Percentiles rank a stretch among this genome's conserved stretches.
Evolutionary conservation across 2,329 filamentous ascomycete species (phyloP).

Genomic region (Paraphaeosphaeria sporulosa): DNA sequence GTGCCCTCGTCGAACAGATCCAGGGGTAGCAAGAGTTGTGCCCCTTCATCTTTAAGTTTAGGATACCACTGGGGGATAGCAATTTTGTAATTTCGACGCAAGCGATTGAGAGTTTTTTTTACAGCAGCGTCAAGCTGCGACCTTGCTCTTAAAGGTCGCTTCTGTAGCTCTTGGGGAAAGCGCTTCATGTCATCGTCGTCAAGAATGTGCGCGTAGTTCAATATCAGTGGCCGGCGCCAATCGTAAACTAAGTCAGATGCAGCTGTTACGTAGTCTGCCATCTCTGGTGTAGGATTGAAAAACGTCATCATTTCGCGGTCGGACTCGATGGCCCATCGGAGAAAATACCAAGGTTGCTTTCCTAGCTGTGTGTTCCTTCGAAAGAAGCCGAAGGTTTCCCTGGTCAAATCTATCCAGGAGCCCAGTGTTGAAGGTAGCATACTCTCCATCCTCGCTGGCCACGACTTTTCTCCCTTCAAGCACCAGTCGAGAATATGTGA

Average conservation of each 20-base stretch:
- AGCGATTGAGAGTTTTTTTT: background rate
- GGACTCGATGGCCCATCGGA: background rate
- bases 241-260: background rate
- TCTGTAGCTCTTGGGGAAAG: background rate
- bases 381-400: background rate
- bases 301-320: background rate
- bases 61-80: background rate
- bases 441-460: background rate
- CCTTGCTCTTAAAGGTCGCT: background rate
- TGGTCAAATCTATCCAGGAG: background rate
- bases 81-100: background rate
- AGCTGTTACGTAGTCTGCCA: background rate
- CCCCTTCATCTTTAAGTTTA: background rate
- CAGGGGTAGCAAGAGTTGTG: background rate
- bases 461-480: background rate
- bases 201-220: background rate
- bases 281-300: background rate
- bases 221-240: background rate
- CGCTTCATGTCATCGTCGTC: background rate
- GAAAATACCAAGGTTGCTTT: background rate
- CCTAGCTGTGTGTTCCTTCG: background rate
- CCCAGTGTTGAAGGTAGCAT: background rate
- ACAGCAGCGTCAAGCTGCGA: background rate
- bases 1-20: background rate
- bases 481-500: background rate